phyloP scores from a whole-genome alignment of 1,139 yeast genomes.

The Scheffersomyces cryptocercus region DNA sequence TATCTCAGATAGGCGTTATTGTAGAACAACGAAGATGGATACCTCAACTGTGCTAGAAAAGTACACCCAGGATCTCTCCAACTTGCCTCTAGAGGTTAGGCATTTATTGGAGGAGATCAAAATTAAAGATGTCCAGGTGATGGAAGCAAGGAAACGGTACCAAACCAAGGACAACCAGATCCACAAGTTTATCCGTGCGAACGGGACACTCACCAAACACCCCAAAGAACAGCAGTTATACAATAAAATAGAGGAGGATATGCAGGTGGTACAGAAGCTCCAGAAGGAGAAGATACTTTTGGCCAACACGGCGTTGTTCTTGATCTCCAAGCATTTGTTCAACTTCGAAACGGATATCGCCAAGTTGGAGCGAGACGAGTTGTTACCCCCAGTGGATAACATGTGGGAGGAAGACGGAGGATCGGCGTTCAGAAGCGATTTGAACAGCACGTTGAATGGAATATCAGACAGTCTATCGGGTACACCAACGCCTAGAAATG shows the following conservation, averaged over 20 bases:
- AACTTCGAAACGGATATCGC: constrained; percentile 76
- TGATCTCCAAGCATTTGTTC: constrained; percentile 72
- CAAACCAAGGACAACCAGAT: constrained; percentile 74
- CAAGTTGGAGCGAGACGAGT: constrained; percentile 76
- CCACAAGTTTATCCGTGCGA: constrained; percentile 79
- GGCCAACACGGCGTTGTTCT: constrained; percentile 80
- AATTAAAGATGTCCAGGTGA: constrained; percentile 64
- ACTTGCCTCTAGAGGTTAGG: constrained; percentile 86
- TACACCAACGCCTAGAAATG: constrained; percentile 33
- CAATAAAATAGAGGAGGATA: constrained; percentile 69
- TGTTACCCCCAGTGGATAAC: constrained; percentile 58
- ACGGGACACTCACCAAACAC: constrained; percentile 79
- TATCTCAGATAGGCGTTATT: no score
- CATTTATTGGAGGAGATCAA: constrained; percentile 80
- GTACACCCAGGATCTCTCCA: constrained; percentile 60
- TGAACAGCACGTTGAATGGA: constrained; percentile 16
- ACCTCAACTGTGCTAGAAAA: constrained; percentile 52
- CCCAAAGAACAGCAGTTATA: constrained; percentile 77
- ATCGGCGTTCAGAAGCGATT: constrained; percentile 2
- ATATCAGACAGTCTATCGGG: constrained; percentile 27
- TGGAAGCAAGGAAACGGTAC: constrained; percentile 67
- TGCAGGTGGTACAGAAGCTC: constrained; percentile 56
- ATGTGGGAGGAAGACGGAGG: constrained; percentile 15
- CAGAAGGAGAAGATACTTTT: constrained; percentile 79
- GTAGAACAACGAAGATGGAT: constrained; percentile 30